phyloP scores from a whole-genome alignment of 345 rosid genomes.

The Ceriops decandra region DNA sequence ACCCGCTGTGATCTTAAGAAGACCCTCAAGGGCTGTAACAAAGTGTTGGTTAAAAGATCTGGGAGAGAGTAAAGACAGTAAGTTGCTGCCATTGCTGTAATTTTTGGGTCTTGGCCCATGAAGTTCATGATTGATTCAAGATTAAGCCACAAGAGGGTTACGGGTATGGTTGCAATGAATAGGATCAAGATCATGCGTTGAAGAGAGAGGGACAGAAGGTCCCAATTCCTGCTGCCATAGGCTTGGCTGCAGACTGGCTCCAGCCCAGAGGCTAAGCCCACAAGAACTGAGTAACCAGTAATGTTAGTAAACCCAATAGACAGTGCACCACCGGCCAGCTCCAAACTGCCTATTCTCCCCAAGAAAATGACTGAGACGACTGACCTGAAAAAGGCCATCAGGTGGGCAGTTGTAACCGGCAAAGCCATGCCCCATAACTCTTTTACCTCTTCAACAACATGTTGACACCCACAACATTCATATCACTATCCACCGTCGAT shows the following conservation, averaged over 20 bases:
- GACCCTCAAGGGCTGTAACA: slow-evolving; percentile 81
- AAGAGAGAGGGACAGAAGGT: slow-evolving; percentile 76
- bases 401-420: slow-evolving; percentile 84
- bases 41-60: slow-evolving; percentile 81
- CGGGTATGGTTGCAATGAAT: slow-evolving; percentile 66
- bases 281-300: slow-evolving; percentile 92
- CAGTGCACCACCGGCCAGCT: slow-evolving; percentile 95
- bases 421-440: slow-evolving; percentile 87
- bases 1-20: slow-evolving; percentile 81
- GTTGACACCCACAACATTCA: slow-evolving; percentile 11
- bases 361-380: slow-evolving; percentile 85
- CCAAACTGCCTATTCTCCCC: slow-evolving; percentile 87
- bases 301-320: slow-evolving; percentile 97
- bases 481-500: neutral
- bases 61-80: slow-evolving; percentile 85
- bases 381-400: slow-evolving; percentile 68
- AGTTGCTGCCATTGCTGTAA: slow-evolving; percentile 81
- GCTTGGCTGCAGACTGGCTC: slow-evolving; percentile 99
- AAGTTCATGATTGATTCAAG: slow-evolving; percentile 77
- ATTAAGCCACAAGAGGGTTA: slow-evolving; percentile 77
- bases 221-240: slow-evolving; percentile 86
- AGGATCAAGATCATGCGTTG: slow-evolving; percentile 86
- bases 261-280: slow-evolving; percentile 90
- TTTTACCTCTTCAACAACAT: slow-evolving; percentile 77
- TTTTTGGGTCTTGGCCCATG: slow-evolving; percentile 77